Percentiles rank a stretch among this genome's conserved stretches.
These are phyloP conservation scores for Aspergillus transmontanensis DNA, from an alignment of 2,329 filamentous ascomycete species.

Conservation along the genomic window DNA sequence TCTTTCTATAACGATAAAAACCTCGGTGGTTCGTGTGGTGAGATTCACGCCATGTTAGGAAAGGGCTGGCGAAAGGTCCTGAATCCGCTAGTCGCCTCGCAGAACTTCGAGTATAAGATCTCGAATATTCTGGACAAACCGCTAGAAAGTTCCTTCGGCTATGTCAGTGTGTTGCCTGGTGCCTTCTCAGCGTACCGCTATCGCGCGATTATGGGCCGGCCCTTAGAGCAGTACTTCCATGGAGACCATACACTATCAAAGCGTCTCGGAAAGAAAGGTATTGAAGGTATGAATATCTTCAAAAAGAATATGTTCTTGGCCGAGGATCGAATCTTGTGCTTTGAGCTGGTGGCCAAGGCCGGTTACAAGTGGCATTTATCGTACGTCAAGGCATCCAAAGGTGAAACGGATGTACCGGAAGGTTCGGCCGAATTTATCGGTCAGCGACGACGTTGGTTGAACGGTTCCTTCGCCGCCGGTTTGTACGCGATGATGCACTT, in stretches of 20 bases:
- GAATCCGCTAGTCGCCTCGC: slow-evolving; percentile 93
- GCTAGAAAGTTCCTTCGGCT: slow-evolving; percentile 93
- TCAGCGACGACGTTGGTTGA: slow-evolving; percentile 97
- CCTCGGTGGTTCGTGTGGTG: slow-evolving; percentile 95
- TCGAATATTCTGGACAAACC: slow-evolving; percentile 99
- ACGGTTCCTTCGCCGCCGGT: slow-evolving; percentile 96
- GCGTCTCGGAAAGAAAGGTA: slow-evolving; percentile 96
- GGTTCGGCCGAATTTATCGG: slow-evolving; percentile 96
- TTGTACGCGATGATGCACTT: slow-evolving; percentile 99
- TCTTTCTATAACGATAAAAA: slow-evolving; percentile 99
- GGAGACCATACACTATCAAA: slow-evolving; percentile 97
- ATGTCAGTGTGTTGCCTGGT: slow-evolving; percentile 96
- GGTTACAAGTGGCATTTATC: slow-evolving; percentile 98
- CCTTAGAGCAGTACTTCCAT: slow-evolving; percentile 98
- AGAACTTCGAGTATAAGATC: slow-evolving; percentile 99
- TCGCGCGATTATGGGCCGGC: slow-evolving; percentile 96
- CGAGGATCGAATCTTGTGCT: slow-evolving; percentile 99
- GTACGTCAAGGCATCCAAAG: slow-evolving; percentile 98
- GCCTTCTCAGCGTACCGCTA: slow-evolving; percentile 98
- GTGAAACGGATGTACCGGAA: slow-evolving; percentile 97
- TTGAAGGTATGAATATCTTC: slow-evolving; percentile 99
- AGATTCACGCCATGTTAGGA: slow-evolving; percentile 97
- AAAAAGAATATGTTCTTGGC: slow-evolving; percentile 99
- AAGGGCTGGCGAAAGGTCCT: slow-evolving; percentile 81
- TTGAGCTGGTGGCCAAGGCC: slow-evolving; percentile 97